Base-by-base conservation (phyloP, 2,329 filamentous ascomycete genomes). In the Aurifilum marmelostoma region DNA sequence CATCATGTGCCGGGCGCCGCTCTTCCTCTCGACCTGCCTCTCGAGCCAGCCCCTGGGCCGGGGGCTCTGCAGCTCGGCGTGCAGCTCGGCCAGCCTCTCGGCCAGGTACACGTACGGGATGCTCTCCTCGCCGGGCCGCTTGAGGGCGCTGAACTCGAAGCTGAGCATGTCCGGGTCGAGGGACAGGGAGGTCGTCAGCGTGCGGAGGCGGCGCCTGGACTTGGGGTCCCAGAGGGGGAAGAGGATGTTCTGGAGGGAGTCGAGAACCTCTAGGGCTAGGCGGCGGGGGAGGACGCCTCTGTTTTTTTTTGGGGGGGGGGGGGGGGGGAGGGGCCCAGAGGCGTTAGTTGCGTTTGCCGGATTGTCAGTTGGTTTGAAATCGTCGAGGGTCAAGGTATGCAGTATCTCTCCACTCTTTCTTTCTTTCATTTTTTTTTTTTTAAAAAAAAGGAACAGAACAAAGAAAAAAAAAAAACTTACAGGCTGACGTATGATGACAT, bases 1-100 rank as follows among this genome's bases (percentile, higher is more conserved):
- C 72, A 72, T 73, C n/a, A 73, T 67, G 50, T 73, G 68, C 11
- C 72, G 66, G 3, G 70, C 69, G n/a, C 71, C 69, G 50, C 71
- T 72, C 56, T 67, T 67, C 12, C 69, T 43, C 62, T 73, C 72
- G 56, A 73, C 60, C 71, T 70, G 71, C 6, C 37, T 39, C 14
- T 70, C 71, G 24, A 73, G 32, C 6, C 43, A 9, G 4, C 71
- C 62, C 32, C 72, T 43, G 14, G 72, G 71, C 47, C 65, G 73
- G 7, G 72, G 72, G 32, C 73, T 72, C 27, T 73, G 67, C 11
- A 73, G 54, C 69, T 73, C 72, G 34, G 72, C 70, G 39, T 70
- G 66, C 8, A 73, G 43, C 21, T 73, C 70, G 66, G 72, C 66
- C 16, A 73, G 63, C 50, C 72, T 52, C 21, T 37, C 61, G 2